Base-by-base conservation (phyloP, 257 asterid species). In the Capsicum rhomboideum region DNA sequence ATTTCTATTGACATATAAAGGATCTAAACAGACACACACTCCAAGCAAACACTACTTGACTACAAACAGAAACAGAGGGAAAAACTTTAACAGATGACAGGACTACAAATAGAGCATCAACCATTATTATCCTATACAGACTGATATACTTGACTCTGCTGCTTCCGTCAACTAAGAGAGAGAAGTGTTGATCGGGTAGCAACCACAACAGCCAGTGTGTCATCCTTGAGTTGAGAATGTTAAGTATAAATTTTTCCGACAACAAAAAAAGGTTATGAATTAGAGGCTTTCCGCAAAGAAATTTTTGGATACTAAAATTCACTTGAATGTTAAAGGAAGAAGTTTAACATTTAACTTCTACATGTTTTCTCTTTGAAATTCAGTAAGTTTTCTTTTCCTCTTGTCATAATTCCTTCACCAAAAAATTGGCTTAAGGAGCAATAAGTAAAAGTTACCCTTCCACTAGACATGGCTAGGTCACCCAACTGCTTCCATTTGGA, bases 401-500 rank as follows among this genome's bases (percentile, higher is more conserved):
- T n/a, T n/a, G 34, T 14, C 44, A 77, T 26, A 77, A 49, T 28
- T 77, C 40, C 61, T 77, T 50, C 63, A 50, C 44, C 34, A 50
- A 26, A 50, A 50, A 49, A 75, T 26, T 77, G 46, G 26, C 23
- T 52, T 23, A 16, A 77, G 63, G 37, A 63, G 63, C 16, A 77
- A 50, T 26, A 77, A 77, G 63, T 50, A 72, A 87, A 84, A 29
- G 72, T 83, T 93, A 96, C 99, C 98, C 84, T 92, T 87, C 99
- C 99, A 52, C 92, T 80, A 86, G 99, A 96, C 97, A 96, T 89
- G 58, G 99, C 99, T 85, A 96, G 91, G 90, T 92, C 99, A 63
- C 99, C 99, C 96, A 96, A 87, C 85, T 96, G 99, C 91, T 93
- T 96, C 99, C 99, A 96, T 85, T 96, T 96, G 66, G 93, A 89